Percentiles rank a stretch among this genome's conserved stretches.
Evolutionary conservation across 1,139 yeast genomes (phyloP).

Genomic region (Scheffersomyces titani): DNA sequence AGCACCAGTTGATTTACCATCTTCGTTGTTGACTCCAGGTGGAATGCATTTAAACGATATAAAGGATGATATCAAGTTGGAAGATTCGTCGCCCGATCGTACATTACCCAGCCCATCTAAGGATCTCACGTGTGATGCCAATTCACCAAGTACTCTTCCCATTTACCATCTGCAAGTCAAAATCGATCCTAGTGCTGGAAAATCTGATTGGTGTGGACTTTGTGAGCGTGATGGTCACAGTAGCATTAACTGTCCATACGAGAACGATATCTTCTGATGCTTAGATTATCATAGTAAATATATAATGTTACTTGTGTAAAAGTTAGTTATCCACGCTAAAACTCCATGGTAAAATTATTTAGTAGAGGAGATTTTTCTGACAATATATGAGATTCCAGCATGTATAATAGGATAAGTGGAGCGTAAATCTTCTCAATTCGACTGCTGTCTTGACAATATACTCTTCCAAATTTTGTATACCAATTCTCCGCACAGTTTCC

Average conservation of each 20-base stretch:
- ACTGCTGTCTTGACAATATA: too few species aligned
- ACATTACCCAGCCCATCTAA: slow-evolving; percentile 7
- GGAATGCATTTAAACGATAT: neutral
- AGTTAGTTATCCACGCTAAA: too few species aligned
- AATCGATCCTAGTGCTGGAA: slow-evolving; percentile 73
- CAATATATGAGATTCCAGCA: too few species aligned
- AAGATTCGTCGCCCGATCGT: neutral
- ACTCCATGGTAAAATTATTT: too few species aligned
- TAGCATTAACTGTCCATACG: slow-evolving; percentile 85
- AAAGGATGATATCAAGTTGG: neutral
- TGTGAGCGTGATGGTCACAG: slow-evolving; percentile 91
- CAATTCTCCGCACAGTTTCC: too few species aligned
- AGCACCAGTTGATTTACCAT: slow-evolving; percentile 7
- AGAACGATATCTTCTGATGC: slow-evolving; percentile 52
- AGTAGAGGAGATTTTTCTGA: too few species aligned
- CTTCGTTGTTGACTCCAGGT: neutral
- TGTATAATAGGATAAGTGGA: too few species aligned
- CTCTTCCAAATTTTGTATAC: too few species aligned
- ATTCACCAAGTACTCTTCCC: slow-evolving; percentile 35
- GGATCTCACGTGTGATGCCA: slow-evolving; percentile 27
- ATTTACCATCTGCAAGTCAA: slow-evolving; percentile 51
- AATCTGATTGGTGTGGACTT: slow-evolving; percentile 83
- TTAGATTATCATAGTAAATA: neutral
- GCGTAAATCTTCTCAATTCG: too few species aligned
- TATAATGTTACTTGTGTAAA: too few species aligned